Evolutionary conservation across 2,329 filamentous ascomycete genomes (phyloP), one percentile per base, ranked within the genome.

Genomic region (Colletotrichum phormii): DNA sequence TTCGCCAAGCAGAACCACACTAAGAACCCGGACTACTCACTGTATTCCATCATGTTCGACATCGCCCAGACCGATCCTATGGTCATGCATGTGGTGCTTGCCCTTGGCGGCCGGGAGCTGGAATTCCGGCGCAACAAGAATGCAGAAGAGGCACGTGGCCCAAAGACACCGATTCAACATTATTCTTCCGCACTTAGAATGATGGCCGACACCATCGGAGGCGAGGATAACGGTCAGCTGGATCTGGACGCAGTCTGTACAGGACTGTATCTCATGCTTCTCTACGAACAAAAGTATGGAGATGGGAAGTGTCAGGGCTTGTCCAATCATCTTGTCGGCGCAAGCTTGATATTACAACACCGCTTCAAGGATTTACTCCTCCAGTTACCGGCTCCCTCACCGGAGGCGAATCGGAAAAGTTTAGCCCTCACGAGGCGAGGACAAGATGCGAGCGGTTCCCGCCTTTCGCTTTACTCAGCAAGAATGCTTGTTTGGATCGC

Each of bases 271-370:
- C 72, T 83, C 11, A 82, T 83, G 80, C 77, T 83, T 1, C 55
- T 81, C 2, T 83, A 82, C 46, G 81, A 83, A 74, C 81, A 83
- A 66, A 81, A 81, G 42, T 82, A 79, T 46, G 81, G 81, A n/a
- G 81, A 83, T 18, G 76, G 77, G 1, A 75, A 71, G 12, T 80
- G 80, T 24, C 76, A 74, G 8, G 80, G 80, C 1, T 73, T 80
- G 42, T 66, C 77, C 2, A 80, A 81, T 24, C 81, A 83, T 62
- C 76, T 82, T 4, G 77, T 76, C 22, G 81, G 81, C 0, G 78
- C 80, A 4, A 76, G 80, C 3, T 75, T 79, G 37, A 75, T 82
- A 24, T 61, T 83, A 22, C 76, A 78, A 54, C 75, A 80, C 26
- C 76, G 77, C 13, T 78, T 75, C 54, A 70, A 73, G 37, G 29